A percentile compares a stretch with the other conserved stretches of the same genome.
These are phyloP conservation scores for Trichophyton verrucosum DNA, from an alignment of 2,329 filamentous ascomycete species.

Conservation along the genomic window DNA sequence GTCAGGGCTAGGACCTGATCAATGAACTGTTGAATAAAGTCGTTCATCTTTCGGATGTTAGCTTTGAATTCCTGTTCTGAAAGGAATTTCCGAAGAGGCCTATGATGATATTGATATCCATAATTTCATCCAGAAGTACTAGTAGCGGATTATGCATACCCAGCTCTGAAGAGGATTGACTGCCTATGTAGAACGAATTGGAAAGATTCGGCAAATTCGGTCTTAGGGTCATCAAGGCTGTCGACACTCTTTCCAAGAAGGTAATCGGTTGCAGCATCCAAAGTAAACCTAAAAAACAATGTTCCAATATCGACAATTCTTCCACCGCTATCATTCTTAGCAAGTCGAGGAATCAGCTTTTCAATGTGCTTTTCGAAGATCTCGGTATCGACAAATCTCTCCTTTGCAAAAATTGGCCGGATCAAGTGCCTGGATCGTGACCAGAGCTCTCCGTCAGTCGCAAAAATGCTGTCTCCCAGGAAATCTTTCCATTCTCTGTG, in stretches of 20 bases:
- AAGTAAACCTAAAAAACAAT: constrained; percentile 68
- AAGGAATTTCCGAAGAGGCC: constrained; percentile 50
- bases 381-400: constrained; percentile 70
- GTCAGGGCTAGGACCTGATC: constrained; percentile 57
- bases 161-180: constrained; percentile 51
- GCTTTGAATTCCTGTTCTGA: constrained; percentile 52
- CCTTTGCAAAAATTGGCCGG: constrained; percentile 74
- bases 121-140: neutral
- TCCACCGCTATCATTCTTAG: constrained; percentile 20
- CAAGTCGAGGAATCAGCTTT: constrained; percentile 55
- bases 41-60: constrained; percentile 56
- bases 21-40: constrained; percentile 67
- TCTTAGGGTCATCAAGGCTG: constrained; percentile 47
- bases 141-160: constrained; percentile 28
- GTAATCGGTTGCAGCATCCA: constrained; percentile 79
- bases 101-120: constrained; percentile 16
- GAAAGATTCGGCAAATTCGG: constrained; percentile 71
- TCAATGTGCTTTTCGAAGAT: constrained; percentile 72
- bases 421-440: constrained; percentile 72
- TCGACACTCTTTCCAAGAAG: constrained; percentile 64
- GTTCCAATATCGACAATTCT: constrained; percentile 57
- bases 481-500: constrained; percentile 65
- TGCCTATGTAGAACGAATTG: constrained; percentile 65
- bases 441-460: constrained; percentile 70
- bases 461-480: constrained; percentile 73